Percentiles rank a stretch among this genome's conserved stretches.
These are phyloP conservation scores for Pyrus communis DNA, from an alignment of 306 rosid species.

Conservation along the genomic window DNA sequence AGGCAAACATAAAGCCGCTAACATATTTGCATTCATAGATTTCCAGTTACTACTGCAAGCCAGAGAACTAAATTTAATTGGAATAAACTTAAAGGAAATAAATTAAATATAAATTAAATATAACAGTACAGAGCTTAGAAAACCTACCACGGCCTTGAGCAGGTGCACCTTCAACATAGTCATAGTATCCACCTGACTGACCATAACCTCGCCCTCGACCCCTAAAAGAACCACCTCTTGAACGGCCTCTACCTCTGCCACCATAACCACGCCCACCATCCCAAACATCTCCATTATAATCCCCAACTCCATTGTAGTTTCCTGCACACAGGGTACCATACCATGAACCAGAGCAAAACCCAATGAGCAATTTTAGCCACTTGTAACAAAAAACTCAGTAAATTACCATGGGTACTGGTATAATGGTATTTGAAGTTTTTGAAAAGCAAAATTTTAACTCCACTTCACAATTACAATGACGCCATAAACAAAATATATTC, in stretches of 20 bases:
- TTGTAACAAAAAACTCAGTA: background rate
- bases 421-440: background rate
- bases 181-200: conserved; percentile 44
- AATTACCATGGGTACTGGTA: background rate
- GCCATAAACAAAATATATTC: background rate
- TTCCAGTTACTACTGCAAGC: background rate
- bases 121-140: background rate
- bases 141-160: conserved; percentile 59
- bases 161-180: conserved; percentile 59
- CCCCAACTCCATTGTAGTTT: conserved; percentile 55
- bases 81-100: background rate
- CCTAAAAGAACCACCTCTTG: conserved; percentile 44
- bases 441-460: background rate
- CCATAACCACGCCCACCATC: conserved; percentile 71
- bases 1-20: background rate
- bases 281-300: conserved; percentile 68
- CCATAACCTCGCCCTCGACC: conserved; percentile 65
- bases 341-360: background rate
- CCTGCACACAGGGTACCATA: conserved; percentile 27
- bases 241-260: conserved; percentile 69
- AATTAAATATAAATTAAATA: background rate
- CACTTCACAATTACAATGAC: background rate
- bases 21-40: background rate
- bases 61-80: background rate
- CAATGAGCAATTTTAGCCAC: background rate